Evolutionary conservation across 192 early-diverging fungal genomes (phyloP).

Genomic region (Pilaira anomala): DNA sequence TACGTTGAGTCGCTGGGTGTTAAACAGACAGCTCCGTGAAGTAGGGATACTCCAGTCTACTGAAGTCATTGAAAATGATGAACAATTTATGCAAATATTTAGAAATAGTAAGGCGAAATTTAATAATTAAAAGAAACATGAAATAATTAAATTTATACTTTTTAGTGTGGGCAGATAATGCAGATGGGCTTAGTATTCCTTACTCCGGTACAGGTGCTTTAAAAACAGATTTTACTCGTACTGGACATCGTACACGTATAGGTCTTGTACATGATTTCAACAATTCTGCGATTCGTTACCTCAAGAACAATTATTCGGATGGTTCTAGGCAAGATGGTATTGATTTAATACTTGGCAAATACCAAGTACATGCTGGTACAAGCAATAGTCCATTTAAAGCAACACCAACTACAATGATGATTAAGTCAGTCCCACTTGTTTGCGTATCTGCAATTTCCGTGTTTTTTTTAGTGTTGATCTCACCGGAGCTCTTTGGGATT

Average conservation of each 20-base stretch:
- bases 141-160: not conserved
- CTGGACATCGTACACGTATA: constrained; percentile 76
- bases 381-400: constrained; percentile 1
- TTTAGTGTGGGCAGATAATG: constrained; percentile 96
- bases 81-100: constrained; percentile 66
- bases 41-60: constrained; percentile 56
- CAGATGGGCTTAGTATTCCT: constrained; percentile 81
- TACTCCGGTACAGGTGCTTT: constrained; percentile 96
- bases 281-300: constrained; percentile 80
- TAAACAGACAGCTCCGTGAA: constrained; percentile 72
- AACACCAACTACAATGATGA: not conserved
- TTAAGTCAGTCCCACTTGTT: constrained; percentile 2
- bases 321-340: constrained; percentile 89
- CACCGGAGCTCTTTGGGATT: constrained; percentile 24
- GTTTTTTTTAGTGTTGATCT: constrained; percentile 39
- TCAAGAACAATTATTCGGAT: constrained; percentile 93
- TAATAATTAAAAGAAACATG: not conserved
- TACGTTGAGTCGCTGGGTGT: constrained; percentile 71
- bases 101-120: constrained; percentile 62
- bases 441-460: constrained; percentile 1
- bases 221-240: constrained; percentile 96
- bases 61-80: constrained; percentile 61
- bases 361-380: constrained; percentile 31
- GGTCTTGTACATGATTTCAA: constrained; percentile 78
- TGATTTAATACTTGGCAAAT: constrained; percentile 79